Evolutionary conservation across 192 early-diverging fungal species (phyloP).

Genomic region (Backusella tuberculispora): DNA sequence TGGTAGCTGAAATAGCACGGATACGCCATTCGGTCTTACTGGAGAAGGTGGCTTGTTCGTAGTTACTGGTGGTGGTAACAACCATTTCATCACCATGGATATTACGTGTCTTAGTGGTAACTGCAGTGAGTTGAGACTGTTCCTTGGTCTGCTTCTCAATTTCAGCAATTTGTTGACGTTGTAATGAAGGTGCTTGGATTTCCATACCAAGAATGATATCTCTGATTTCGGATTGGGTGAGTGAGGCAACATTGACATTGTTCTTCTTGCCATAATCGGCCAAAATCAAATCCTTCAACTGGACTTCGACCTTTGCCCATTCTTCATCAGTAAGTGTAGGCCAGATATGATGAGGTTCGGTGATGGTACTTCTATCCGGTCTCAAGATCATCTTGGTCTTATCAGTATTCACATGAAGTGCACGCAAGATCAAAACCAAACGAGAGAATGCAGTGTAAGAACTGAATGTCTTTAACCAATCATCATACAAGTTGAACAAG

Average conservation of each 20-base stretch:
- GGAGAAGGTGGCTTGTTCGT: constrained; percentile 96
- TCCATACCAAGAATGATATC: constrained; percentile 99
- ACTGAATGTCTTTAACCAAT: constrained; percentile 94
- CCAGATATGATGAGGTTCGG: constrained; percentile 98
- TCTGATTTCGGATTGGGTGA: constrained; percentile 96
- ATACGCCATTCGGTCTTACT: constrained; percentile 99
- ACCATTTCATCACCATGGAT: constrained; percentile 98
- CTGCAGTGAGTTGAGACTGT: constrained; percentile 91
- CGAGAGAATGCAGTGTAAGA: constrained; percentile 99
- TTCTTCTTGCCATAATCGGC: constrained; percentile 99
- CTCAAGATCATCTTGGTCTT: constrained; percentile 96
- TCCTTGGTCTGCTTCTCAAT: constrained; percentile 96
- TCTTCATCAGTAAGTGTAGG: constrained; percentile 95
- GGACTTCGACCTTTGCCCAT: constrained; percentile 95
- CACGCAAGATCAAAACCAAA: constrained; percentile 93
- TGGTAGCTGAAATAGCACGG: constrained; percentile 96
- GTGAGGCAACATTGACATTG: constrained; percentile 95
- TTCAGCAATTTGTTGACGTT: constrained; percentile 97
- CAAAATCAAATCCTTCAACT: constrained; percentile 96
- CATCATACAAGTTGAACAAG: constrained; percentile 89
- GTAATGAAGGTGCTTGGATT: constrained; percentile 94
- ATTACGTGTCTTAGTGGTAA: constrained; percentile 96
- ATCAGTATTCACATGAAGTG: constrained; percentile 97
- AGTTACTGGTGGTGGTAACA: constrained; percentile 96
- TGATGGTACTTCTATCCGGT: constrained; percentile 91